Percentiles rank a stretch among this genome's conserved stretches.
Conservation (phyloP, 176 grass and related monocot genomes). For the Bothriochloa decipiens region DNA sequence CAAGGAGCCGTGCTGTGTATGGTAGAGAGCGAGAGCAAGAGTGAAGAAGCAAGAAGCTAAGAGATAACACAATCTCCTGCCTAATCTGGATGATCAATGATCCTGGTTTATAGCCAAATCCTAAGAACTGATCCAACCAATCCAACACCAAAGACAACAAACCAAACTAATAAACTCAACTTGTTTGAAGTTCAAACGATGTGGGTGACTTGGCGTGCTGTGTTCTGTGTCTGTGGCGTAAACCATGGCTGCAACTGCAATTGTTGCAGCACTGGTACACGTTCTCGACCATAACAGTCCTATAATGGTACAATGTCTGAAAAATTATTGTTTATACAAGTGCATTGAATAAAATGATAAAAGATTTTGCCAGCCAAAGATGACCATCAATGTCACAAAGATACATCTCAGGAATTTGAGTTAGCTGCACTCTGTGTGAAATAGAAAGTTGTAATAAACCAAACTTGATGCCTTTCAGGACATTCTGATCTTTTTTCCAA, state of each 20-base stretch:
- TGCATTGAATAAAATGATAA: not conserved
- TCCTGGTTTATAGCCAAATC: not conserved
- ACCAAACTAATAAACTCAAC: not conserved
- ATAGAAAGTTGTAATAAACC: not conserved
- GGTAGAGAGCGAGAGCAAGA: not conserved
- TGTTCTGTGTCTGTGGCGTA: not conserved
- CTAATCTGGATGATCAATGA: not conserved
- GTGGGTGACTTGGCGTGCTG: not conserved
- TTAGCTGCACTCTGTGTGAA: not conserved
- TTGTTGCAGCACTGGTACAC: not conserved
- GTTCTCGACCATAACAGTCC: not conserved
- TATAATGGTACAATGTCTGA: not conserved
- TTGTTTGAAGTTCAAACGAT: not conserved
- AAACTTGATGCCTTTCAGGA: not conserved
- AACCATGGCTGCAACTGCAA: not conserved
- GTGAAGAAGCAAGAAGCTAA: not conserved
- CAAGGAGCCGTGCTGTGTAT: not conserved
- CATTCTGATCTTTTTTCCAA: not conserved
- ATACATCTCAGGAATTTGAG: slow-evolving; percentile 3
- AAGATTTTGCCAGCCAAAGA: not conserved
- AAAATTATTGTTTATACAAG: not conserved
- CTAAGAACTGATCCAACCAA: not conserved
- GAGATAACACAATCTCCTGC: not conserved
- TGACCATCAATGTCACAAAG: not conserved
- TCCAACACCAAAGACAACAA: not conserved